Evolutionary conservation across 352 stramenopile genomes (phyloP).

Genomic region (Thalassiosira sp.): DNA sequence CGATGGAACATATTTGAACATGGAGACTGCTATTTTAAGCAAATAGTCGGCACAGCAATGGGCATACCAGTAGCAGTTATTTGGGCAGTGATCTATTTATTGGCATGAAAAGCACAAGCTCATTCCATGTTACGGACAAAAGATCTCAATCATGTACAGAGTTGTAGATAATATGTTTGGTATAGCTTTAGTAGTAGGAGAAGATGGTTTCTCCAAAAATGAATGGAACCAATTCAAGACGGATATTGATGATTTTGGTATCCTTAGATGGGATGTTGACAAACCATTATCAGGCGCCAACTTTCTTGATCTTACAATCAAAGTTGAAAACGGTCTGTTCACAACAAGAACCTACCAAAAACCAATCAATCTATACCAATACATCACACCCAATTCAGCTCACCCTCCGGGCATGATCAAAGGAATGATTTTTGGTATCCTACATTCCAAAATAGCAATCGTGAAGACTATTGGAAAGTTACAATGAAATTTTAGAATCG

Average conservation of each 20-base stretch:
- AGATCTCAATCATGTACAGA: neutral
- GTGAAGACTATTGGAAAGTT: neutral
- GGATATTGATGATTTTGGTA: slow-evolving; percentile 14
- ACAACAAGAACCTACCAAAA: slow-evolving; percentile 38
- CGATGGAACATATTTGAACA: slow-evolving; percentile 17
- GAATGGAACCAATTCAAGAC: slow-evolving; percentile 18
- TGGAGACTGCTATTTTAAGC: slow-evolving; percentile 28
- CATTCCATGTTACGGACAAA: neutral
- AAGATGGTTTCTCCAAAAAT: slow-evolving; percentile 1
- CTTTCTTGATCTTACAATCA: slow-evolving; percentile 37
- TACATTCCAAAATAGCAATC: neutral
- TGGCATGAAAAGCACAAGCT: slow-evolving; percentile 12
- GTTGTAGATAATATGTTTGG: slow-evolving; percentile 23
- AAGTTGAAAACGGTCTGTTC: slow-evolving; percentile 18
- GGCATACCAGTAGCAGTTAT: slow-evolving; percentile 17
- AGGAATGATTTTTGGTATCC: slow-evolving; percentile 27
- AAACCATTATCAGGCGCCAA: neutral
- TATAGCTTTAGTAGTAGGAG: slow-evolving; percentile 2
- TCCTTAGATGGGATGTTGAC: slow-evolving; percentile 11
- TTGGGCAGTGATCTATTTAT: slow-evolving; percentile 14
- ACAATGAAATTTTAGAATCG: neutral
- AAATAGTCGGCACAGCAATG: slow-evolving; percentile 26
- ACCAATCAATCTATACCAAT: slow-evolving; percentile 34
- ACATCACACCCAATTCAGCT: slow-evolving; percentile 20
- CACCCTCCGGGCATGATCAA: slow-evolving; percentile 24